A percentile compares a stretch with the other conserved stretches of the same genome.
Evolutionary conservation across 257 asterid genomes (phyloP).

Genomic region (Anisodus acutangulus): DNA sequence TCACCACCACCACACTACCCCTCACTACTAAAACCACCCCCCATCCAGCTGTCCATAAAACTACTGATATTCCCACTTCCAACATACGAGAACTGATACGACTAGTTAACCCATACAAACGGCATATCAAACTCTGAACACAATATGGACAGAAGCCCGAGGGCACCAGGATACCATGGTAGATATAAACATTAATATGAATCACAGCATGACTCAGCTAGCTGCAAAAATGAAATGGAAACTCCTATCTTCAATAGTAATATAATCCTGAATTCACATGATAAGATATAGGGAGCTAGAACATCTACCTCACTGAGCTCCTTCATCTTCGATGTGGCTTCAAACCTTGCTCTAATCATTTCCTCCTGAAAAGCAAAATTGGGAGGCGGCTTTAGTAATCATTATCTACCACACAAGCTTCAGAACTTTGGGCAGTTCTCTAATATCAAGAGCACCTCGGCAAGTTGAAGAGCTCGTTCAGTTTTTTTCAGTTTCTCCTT

Average conservation of each 20-base stretch:
- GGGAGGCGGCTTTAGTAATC: conserved; percentile 20
- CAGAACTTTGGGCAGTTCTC: conserved; percentile 7
- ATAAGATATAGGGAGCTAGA: not conserved
- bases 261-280: conserved; percentile 12
- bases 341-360: conserved; percentile 75
- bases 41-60: not conserved
- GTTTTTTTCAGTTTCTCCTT: conserved; percentile 80
- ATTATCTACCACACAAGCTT: conserved; percentile 9
- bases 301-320: conserved; percentile 72
- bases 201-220: not conserved
- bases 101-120: not conserved
- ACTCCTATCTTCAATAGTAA: not conserved
- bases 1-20: conserved; percentile 9
- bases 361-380: conserved; percentile 68
- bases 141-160: not conserved
- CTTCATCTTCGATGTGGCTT: conserved; percentile 64
- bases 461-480: conserved; percentile 88
- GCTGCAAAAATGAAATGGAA: conserved; percentile 12
- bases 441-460: conserved; percentile 63
- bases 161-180: not conserved
- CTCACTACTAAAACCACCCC: not conserved
- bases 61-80: not conserved
- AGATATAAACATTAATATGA: not conserved
- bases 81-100: not conserved
- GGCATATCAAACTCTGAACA: not conserved